Evolutionary conservation across 1,284 basidiomycete species (phyloP), one percentile per base, ranked within the genome.

Genomic region (Ceratorhiza oryzae-sativae): DNA sequence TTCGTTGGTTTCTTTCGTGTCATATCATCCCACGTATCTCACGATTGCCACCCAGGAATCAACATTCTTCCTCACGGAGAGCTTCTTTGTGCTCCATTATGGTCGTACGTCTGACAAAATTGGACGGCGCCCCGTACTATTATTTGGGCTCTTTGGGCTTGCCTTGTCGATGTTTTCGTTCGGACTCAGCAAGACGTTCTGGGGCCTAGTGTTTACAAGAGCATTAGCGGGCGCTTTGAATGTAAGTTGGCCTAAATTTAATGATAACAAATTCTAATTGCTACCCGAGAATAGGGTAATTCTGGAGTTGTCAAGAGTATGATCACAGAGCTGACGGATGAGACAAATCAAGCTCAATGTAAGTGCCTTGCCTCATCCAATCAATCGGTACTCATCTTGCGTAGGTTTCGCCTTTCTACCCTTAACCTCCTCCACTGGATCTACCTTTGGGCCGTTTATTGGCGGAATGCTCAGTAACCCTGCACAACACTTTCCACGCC

Each of bases 11-110:
- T n/a, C 48, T 23, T 49, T 20, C n/a, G 2, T 13, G 13, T 27
- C 25, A 30, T 27, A 42, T 13, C 20, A 23, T 8, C 72, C 83
- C 18, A 12, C 15, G 12, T 56, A 23, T 41, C 6, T 30, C n/a
- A 45, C 49, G 84, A 36, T 83, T 83, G 72, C 71, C 3, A 51
- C 4, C 34, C 30, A 75, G 73, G 73, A 75, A 53, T 75, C 73
- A 1, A 48, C 72, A 27, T 76, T 76, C 72, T 75, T 71, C 71
- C 45, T 75, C 20, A 71, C 73, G 36, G 72, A 75, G 30, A 71
- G 72, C 45, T 65, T 62, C 23, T 72, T 77, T 71, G 77, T 77
- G 12, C 75, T 78, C 30, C 72, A 75, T 20, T 78, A 77, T 76
- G 76, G 77, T 25, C 71, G 75, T 8, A 56, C 75, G 25, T 77